Evolutionary conservation across 208 protist genomes (phyloP).

Genomic region (Trypanosoma lewisi): DNA sequence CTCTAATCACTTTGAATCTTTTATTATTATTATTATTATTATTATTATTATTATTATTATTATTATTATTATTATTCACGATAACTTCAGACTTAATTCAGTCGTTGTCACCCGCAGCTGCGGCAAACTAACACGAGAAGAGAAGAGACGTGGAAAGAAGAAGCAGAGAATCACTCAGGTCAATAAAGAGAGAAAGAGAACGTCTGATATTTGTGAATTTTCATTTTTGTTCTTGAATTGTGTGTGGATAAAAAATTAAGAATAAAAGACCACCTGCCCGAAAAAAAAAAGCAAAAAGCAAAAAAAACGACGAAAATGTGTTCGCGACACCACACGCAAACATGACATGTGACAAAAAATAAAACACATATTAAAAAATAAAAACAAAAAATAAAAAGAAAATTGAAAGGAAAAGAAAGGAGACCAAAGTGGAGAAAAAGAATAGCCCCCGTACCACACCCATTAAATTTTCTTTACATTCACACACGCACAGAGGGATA

Average conservation of each 20-base stretch:
- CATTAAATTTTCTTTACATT: conserved; percentile 6
- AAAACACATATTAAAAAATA: conserved; percentile 7
- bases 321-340: background rate
- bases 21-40: conserved; percentile 12
- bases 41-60: background rate
- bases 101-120: too few relatives aligned
- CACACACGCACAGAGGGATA: conserved; percentile 12
- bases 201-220: too few relatives aligned
- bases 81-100: too few relatives aligned
- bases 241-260: too few relatives aligned
- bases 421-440: background rate
- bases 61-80: too few relatives aligned
- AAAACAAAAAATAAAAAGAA: conserved; percentile 14
- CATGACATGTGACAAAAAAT: background rate
- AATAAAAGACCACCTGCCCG: background rate
- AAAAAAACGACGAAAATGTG: background rate
- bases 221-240: too few relatives aligned
- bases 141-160: too few relatives aligned
- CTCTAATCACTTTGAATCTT: background rate
- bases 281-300: conserved; percentile 13
- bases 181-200: too few relatives aligned
- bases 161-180: too few relatives aligned
- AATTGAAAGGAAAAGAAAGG: conserved; percentile 7
- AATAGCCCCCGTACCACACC: background rate
- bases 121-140: too few relatives aligned